Conservation (phyloP, 2,329 filamentous ascomycete genomes). For the Calcarisporium arbuscula region DNA sequence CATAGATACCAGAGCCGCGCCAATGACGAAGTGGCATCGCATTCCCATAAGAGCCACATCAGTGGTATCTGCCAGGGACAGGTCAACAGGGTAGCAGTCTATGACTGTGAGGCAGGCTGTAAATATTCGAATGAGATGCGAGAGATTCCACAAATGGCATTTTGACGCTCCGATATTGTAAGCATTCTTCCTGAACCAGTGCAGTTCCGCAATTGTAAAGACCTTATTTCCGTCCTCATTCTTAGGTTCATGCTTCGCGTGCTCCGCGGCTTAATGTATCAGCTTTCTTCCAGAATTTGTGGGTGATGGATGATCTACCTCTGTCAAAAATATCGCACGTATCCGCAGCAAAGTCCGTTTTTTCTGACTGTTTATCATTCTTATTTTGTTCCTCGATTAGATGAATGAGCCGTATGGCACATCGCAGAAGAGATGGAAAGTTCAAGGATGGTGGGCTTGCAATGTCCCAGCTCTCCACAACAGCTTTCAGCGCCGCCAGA, state of each 20-base stretch:
- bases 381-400: slow-evolving; percentile 30
- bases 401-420: slow-evolving; percentile 45
- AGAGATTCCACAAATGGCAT: slow-evolving; percentile 46
- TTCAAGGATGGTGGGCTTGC: slow-evolving; percentile 17
- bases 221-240: slow-evolving; percentile 35
- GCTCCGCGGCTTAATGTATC: slow-evolving; percentile 17
- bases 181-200: slow-evolving; percentile 78
- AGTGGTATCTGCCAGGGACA: slow-evolving; percentile 30
- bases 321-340: slow-evolving; percentile 45
- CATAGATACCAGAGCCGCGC: slow-evolving; percentile 43
- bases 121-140: slow-evolving; percentile 50
- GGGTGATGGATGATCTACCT: slow-evolving; percentile 32
- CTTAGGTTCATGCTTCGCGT: slow-evolving; percentile 26
- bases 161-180: slow-evolving; percentile 71
- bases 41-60: slow-evolving; percentile 55
- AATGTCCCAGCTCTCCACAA: slow-evolving; percentile 20
- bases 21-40: slow-evolving; percentile 64
- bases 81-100: slow-evolving; percentile 41
- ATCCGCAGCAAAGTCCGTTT: slow-evolving; percentile 31
- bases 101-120: slow-evolving; percentile 45
- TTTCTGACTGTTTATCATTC: slow-evolving; percentile 6
- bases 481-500: slow-evolving; percentile 26
- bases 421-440: slow-evolving; percentile 35
- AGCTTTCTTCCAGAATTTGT: too few relatives aligned
- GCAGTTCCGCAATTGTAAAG: slow-evolving; percentile 60